phyloP scores from a whole-genome alignment of 345 rosid genomes.

The Iberis pinnata region DNA sequence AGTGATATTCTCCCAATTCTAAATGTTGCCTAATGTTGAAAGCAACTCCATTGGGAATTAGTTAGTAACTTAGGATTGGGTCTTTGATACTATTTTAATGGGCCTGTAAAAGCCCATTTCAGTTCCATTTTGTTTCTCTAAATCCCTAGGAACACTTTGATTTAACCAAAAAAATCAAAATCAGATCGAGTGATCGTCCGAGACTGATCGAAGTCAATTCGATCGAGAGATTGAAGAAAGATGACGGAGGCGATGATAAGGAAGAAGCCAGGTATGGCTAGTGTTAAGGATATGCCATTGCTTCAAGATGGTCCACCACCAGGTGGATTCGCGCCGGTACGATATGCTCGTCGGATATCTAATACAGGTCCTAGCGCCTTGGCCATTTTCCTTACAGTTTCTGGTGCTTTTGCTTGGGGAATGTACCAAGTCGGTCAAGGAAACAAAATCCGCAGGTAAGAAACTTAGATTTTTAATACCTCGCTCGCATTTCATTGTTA shows the following conservation, averaged over 20 bases:
- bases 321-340: conserved; percentile 86
- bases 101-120: no score
- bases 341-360: conserved; percentile 94
- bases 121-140: neutral
- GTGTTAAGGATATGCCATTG: conserved; percentile 95
- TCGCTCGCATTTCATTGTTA: neutral
- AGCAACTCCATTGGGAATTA: no score
- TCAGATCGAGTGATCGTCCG: conserved; percentile 13
- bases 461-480: neutral
- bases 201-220: no score
- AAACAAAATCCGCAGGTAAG: conserved; percentile 86
- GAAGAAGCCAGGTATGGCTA: conserved; percentile 98
- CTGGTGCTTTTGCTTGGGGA: conserved; percentile 91
- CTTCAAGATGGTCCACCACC: conserved; percentile 99
- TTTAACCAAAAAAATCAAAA: conserved; percentile 15
- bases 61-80: no score
- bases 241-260: conserved; percentile 97
- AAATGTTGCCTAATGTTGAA: no score
- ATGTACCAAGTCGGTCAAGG: conserved; percentile 98
- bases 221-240: conserved; percentile 19
- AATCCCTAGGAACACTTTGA: conserved; percentile 7
- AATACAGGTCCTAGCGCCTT: conserved; percentile 87
- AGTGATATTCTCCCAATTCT: no score
- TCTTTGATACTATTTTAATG: no score
- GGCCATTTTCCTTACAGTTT: conserved; percentile 74